A percentile compares a stretch with the other conserved stretches of the same genome.
These are phyloP conservation scores for Taiozyma sp. DNA, from an alignment of 1,139 yeast species.

Conservation along the genomic window DNA sequence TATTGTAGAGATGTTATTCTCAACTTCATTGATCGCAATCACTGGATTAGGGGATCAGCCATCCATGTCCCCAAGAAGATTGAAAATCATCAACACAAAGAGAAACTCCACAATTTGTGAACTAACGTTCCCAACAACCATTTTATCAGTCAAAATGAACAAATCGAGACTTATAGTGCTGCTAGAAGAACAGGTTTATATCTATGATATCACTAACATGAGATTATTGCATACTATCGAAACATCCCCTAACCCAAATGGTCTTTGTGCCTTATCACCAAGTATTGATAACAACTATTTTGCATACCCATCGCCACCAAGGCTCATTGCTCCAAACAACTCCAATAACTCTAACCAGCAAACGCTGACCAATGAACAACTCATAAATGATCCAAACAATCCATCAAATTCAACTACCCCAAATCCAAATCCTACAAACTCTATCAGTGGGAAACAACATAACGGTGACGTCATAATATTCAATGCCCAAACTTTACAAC, in stretches of 20 bases:
- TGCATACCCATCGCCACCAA: conserved; percentile 82
- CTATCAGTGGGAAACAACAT: conserved; percentile 15
- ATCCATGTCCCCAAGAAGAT: conserved; percentile 69
- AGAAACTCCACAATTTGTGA: conserved; percentile 71
- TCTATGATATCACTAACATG: conserved; percentile 88
- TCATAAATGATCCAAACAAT: neutral
- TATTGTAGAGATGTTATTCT: conserved; percentile 85
- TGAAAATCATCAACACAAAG: conserved; percentile 79
- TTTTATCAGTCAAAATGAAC: conserved; percentile 73
- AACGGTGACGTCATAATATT: conserved; percentile 89
- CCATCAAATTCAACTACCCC: neutral
- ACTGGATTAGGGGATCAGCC: conserved; percentile 88
- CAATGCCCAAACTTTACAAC: conserved; percentile 72
- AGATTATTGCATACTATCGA: conserved; percentile 83
- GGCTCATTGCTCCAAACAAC: conserved; percentile 17
- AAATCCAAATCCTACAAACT: conserved; percentile 1
- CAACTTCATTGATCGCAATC: conserved; percentile 80
- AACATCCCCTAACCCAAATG: conserved; percentile 63
- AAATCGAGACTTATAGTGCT: conserved; percentile 69
- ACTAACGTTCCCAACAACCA: conserved; percentile 80
- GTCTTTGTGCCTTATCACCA: conserved; percentile 58
- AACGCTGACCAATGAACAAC: neutral
- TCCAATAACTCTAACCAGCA: neutral
- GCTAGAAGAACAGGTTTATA: conserved; percentile 78
- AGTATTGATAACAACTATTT: conserved; percentile 56